Evolutionary conservation across 768 basidiomycete species (phyloP).

Genomic region (Nevesoporus exiguus): DNA sequence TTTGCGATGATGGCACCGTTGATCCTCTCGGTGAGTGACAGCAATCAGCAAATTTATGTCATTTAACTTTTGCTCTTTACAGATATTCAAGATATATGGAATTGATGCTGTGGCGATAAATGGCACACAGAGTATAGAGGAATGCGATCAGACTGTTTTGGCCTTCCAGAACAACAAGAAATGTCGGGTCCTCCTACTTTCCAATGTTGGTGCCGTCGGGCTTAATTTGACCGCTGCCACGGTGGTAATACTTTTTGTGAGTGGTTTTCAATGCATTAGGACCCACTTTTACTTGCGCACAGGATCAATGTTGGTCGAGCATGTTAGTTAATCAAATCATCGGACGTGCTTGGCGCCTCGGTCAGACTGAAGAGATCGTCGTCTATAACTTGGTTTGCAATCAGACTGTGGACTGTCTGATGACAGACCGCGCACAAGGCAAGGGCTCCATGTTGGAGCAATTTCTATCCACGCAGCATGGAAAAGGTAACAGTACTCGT

Average conservation of each 20-base stretch:
- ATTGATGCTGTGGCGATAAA: constrained; percentile 4
- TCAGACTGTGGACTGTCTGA: constrained; percentile 9
- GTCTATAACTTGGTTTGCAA: constrained; percentile 11
- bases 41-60: neutral
- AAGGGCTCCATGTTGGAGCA: constrained; percentile 11
- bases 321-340: constrained; percentile 14
- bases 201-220: neutral
- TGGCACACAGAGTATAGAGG: neutral
- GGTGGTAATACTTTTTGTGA: constrained; percentile 4
- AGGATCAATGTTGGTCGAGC: constrained; percentile 12
- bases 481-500: neutral
- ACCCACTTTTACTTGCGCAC: neutral
- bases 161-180: neutral
- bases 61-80: neutral
- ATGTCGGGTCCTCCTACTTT: constrained; percentile 1
- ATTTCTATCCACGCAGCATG: constrained; percentile 2
- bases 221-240: constrained; percentile 4
- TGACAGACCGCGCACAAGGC: constrained; percentile 8
- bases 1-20: constrained; percentile 8
- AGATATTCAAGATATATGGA: constrained; percentile 1
- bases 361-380: constrained; percentile 3
- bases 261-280: neutral
- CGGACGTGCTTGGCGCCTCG: constrained; percentile 11
- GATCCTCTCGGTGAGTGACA: constrained; percentile 7
- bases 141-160: neutral